Evolutionary conservation across 257 asterid species (phyloP), one percentile per base, ranked within the genome.

Genomic region (Solanum pennellii): DNA sequence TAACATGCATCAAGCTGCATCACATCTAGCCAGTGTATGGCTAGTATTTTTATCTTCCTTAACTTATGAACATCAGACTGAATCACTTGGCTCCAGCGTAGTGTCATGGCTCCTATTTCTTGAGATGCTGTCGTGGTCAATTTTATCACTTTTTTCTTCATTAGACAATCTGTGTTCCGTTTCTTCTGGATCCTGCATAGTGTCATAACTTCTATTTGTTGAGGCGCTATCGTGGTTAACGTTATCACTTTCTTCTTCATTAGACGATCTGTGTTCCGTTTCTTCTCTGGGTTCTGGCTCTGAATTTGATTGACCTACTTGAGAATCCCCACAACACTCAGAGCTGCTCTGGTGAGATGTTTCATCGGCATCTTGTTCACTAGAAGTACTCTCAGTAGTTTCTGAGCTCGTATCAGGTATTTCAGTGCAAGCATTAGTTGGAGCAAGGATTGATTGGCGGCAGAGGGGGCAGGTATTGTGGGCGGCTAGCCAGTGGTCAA

Each of bases 381-480:
- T 47, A 29, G 91, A 88, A 62, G 86, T n/a, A 39, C 33, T 41
- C 45, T n/a, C 69, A 41, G 75, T 76, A 73, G 45, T 83, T 73
- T 85, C 90, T 35, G 23, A 76, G 39, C 27, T 90, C 72, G 52
- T 62, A 83, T 88, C 89, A 41, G 88, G 86, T 52, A 79, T 66
- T 83, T 20, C 21, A 18, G 92, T 16, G 20, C 37, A 33, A 74
- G 89, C 79, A 85, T 92, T 93, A 69, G 86, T 21, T 49, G 95
- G 87, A 65, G 90, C 39, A 62, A 94, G 92, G 72, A 94, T 93
- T 86, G 95, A 96, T 49, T 90, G 95, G 87, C 98, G 97, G 91
- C 98, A 96, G 41, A 96, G 96, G 33, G 98, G 98, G 68, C 98
- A 96, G 9, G 98, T 94, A 7, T 95, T 91, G 66, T 92, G 98